Evolutionary conservation across 768 basidiomycete species (phyloP).

Genomic region (Suillus cothurnatus): DNA sequence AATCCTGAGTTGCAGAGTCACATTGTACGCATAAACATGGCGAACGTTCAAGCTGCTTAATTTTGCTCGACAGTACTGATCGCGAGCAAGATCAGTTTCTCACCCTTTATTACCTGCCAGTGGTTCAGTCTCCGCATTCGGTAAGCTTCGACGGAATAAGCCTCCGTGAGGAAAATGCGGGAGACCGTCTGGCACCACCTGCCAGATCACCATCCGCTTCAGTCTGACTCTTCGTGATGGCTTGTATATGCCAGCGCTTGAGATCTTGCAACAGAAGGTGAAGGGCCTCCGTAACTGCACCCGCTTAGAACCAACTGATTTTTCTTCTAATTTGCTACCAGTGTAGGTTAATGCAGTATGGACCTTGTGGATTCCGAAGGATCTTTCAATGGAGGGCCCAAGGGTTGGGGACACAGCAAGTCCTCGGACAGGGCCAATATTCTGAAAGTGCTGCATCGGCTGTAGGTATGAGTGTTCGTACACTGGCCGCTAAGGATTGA

Average conservation of each 20-base stretch:
- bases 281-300: background rate
- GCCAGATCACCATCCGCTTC: background rate
- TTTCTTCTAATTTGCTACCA: background rate
- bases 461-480: background rate
- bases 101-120: background rate
- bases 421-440: background rate
- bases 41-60: background rate
- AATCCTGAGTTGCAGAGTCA: background rate
- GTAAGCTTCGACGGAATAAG: conserved; percentile 1
- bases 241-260: background rate
- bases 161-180: conserved; percentile 1
- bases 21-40: background rate
- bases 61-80: background rate
- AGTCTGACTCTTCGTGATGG: background rate
- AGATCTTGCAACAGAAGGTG: background rate
- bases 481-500: no score
- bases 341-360: background rate
- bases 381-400: background rate
- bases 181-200: background rate
- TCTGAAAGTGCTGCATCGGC: background rate
- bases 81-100: background rate
- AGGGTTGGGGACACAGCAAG: background rate
- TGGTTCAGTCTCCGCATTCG: conserved; percentile 6
- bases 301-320: background rate
- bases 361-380: background rate